Percentiles rank a stretch among this genome's conserved stretches.
phyloP scores from a whole-genome alignment of 2,329 filamentous ascomycete species.

The Clathrospora elynae region DNA sequence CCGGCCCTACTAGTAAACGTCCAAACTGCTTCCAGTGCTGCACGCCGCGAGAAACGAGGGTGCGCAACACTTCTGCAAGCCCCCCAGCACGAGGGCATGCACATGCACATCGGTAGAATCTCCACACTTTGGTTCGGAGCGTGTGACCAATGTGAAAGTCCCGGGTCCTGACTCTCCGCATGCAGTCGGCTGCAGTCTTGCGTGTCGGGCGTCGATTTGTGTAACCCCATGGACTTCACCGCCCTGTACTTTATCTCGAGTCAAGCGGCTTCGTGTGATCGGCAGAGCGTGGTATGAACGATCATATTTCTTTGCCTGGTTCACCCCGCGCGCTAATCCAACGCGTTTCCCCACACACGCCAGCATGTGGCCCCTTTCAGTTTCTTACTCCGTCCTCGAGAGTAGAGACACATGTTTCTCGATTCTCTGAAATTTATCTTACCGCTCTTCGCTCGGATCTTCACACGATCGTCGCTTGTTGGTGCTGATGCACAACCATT shows the following conservation, averaged over 20 bases:
- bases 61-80: slow-evolving; percentile 15
- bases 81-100: slow-evolving; percentile 23
- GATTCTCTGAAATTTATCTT: not conserved
- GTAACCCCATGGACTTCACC: slow-evolving; percentile 8
- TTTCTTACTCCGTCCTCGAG: not conserved
- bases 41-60: slow-evolving; percentile 23
- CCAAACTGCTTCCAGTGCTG: slow-evolving; percentile 24
- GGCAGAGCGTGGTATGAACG: too few species aligned
- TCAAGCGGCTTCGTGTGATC: too few species aligned
- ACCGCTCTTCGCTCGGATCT: slow-evolving; percentile 6
- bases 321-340: too few species aligned
- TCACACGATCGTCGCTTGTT: too few species aligned
- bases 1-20: slow-evolving; percentile 27
- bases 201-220: slow-evolving; percentile 17
- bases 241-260: slow-evolving; percentile 10
- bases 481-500: too few species aligned
- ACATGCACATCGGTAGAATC: slow-evolving; percentile 36
- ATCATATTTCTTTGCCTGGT: too few species aligned
- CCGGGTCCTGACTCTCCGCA: slow-evolving; percentile 25
- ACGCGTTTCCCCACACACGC: slow-evolving; percentile 6
- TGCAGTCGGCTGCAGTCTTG: slow-evolving; percentile 22
- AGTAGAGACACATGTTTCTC: slow-evolving; percentile 10
- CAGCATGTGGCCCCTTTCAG: slow-evolving; percentile 3
- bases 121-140: slow-evolving; percentile 29
- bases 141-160: slow-evolving; percentile 20